Evolutionary conservation across 495 filamentous ascomycete species (phyloP), one percentile per base, ranked within the genome.

Genomic region (Neurospora discreta): DNA sequence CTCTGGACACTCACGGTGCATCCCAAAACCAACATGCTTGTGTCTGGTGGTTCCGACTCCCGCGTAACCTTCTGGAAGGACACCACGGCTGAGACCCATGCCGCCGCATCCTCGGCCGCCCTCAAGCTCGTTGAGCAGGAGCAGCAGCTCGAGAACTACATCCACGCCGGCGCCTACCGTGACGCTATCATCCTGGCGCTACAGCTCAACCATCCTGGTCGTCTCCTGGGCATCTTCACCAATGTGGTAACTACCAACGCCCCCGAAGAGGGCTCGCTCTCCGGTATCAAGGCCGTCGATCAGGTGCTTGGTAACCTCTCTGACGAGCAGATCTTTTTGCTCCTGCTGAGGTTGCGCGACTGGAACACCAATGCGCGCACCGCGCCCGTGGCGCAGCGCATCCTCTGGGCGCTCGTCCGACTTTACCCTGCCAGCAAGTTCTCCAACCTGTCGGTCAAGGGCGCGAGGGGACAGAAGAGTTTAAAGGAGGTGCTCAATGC

Each of bases 341-440:
- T 99, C 18, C 86, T 99, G 10, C 82, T 92, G 23, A 84, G 95
- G 42, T 78, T 98, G 65, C 84, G 96, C 38, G 95, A 98, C 81
- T 98, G 95, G 95, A 98, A 98, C 78, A 96, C 95, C 20, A 98
- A 97, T 73, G 94, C 92, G 0, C 85, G 92, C 71, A 95, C 92
- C n/a, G 89, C 93, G 10, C 85, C 87, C 3, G 89, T 98, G 38
- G 90, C 95, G 8, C 95, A 99, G 82, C 87, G 90, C 65, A 89
- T 98, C n/a, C 81, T 99, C 58, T 89, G 87, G 80, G 88, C 90
- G 18, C 77, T 99, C 15, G 89, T 97, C 71, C 88, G 89, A 72
- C 89, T 87, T 58, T 94, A 97, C 77, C 90, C 92, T 18, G 90
- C 90, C 20, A 86, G 86, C 40, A 87, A 91, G 42, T 85, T 98